phyloP scores from a whole-genome alignment of 2,329 filamentous ascomycete species.

The Talaromyces rugulosus region DNA sequence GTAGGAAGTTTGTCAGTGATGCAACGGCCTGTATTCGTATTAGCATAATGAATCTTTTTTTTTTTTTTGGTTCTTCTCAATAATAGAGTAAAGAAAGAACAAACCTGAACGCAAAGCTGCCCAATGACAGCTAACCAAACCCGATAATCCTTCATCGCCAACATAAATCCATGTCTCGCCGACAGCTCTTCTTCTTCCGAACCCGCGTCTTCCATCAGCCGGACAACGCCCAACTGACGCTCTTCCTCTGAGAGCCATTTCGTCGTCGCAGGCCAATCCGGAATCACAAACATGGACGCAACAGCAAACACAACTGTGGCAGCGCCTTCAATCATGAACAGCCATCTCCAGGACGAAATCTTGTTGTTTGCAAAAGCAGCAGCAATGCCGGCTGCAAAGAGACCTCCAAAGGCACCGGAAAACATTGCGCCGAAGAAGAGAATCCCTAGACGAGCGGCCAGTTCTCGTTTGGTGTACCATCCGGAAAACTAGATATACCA shows the following conservation, averaged over 20 bases:
- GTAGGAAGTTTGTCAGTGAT: constrained; percentile 17
- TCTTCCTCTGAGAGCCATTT: constrained; percentile 58
- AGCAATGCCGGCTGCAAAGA: constrained; percentile 32
- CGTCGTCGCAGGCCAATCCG: constrained; percentile 63
- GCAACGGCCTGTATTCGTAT: constrained; percentile 10
- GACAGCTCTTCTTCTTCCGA: constrained; percentile 58
- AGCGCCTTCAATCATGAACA: constrained; percentile 48
- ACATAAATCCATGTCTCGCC: constrained; percentile 50
- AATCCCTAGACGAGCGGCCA: constrained; percentile 18
- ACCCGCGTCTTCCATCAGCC: constrained; percentile 61
- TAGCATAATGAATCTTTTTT: not conserved
- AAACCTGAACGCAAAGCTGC: not conserved
- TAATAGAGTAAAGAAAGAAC: not conserved
- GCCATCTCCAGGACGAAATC: constrained; percentile 53
- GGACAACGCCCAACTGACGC: constrained; percentile 54
- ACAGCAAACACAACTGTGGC: constrained; percentile 51
- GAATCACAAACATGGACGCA: constrained; percentile 56
- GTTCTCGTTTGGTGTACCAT: constrained; percentile 54
- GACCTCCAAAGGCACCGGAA: constrained; percentile 39
- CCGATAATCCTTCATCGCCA: not conserved
- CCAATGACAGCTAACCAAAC: not conserved
- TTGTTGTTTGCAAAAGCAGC: constrained; percentile 45
- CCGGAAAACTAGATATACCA: constrained; percentile 58
- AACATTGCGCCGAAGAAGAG: constrained; percentile 44
- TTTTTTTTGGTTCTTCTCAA: too few relatives aligned